phyloP scores from a whole-genome alignment of 2,329 filamentous ascomycete genomes.

The Botrytis porri region DNA sequence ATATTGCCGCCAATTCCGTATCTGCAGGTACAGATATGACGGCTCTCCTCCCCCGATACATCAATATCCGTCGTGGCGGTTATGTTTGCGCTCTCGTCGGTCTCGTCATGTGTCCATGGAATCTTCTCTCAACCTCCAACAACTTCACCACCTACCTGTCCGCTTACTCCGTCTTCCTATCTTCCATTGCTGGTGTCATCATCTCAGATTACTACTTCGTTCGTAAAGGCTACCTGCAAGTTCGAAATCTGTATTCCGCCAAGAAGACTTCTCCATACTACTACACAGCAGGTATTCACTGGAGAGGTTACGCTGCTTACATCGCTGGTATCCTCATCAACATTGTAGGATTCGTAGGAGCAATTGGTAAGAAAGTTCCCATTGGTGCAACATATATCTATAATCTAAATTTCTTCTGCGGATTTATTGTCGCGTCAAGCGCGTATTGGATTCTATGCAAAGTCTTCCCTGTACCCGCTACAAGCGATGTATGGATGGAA shows the following conservation, averaged over 20 bases:
- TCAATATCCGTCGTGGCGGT: conserved; percentile 82
- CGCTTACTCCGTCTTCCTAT: conserved; percentile 91
- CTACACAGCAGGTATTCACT: conserved; percentile 71
- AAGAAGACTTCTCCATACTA: conserved; percentile 68
- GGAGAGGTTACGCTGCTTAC: conserved; percentile 81
- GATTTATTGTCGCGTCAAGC: conserved; percentile 66
- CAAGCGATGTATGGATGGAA: conserved; percentile 74
- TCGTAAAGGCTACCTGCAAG: conserved; percentile 74
- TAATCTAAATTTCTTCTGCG: conserved; percentile 85
- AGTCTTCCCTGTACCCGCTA: conserved; percentile 69
- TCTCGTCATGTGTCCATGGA: conserved; percentile 84
- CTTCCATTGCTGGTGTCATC: conserved; percentile 89
- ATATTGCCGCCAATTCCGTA: conserved; percentile 83
- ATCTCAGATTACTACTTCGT: conserved; percentile 84
- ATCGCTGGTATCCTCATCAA: conserved; percentile 83
- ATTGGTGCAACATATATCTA: conserved; percentile 81
- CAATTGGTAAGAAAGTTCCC: conserved; percentile 69
- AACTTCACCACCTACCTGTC: conserved; percentile 90
- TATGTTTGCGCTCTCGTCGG: conserved; percentile 81
- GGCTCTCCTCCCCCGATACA: conserved; percentile 71
- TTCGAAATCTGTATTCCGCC: conserved; percentile 75
- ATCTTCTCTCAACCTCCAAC: conserved; percentile 70
- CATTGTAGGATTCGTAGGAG: conserved; percentile 85
- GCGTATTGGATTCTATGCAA: conserved; percentile 71
- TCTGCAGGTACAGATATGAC: conserved; percentile 77